phyloP scores from a whole-genome alignment of 768 basidiomycete species.

The Suillus decipiens region DNA sequence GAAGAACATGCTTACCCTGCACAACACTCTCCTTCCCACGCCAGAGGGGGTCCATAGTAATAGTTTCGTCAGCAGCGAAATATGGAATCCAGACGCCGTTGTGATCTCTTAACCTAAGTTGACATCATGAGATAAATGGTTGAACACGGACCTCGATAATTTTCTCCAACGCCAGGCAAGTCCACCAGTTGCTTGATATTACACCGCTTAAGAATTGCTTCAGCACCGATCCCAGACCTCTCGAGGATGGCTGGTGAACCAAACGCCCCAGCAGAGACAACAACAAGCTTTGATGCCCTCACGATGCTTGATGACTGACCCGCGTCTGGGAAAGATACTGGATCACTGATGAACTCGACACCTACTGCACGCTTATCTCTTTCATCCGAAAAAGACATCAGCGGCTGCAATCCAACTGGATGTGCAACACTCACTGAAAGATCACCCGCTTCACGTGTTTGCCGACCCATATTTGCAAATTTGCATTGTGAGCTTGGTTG shows the following conservation, averaged over 20 bases:
- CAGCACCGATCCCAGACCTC: slow-evolving; percentile 47
- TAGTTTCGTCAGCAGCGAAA: slow-evolving; percentile 41
- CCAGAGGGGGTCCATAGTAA: slow-evolving; percentile 50
- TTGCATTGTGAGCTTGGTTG: slow-evolving; percentile 29
- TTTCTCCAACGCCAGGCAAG: slow-evolving; percentile 45
- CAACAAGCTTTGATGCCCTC: slow-evolving; percentile 36
- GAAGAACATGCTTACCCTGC: slow-evolving; percentile 36
- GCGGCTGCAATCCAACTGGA: background rate
- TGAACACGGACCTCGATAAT: slow-evolving; percentile 36
- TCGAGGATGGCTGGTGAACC: slow-evolving; percentile 55
- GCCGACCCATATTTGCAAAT: slow-evolving; percentile 34
- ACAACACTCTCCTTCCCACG: slow-evolving; percentile 38
- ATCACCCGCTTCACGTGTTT: slow-evolving; percentile 36
- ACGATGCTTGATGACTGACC: slow-evolving; percentile 17
- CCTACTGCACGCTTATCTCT: slow-evolving; percentile 41
- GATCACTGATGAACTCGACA: slow-evolving; percentile 37
- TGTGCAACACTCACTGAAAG: slow-evolving; percentile 32
- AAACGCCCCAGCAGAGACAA: slow-evolving; percentile 42
- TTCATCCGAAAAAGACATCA: background rate
- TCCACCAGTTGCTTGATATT: slow-evolving; percentile 36
- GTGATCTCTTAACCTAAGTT: slow-evolving; percentile 27
- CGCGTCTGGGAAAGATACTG: slow-evolving; percentile 21
- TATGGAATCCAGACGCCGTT: slow-evolving; percentile 31
- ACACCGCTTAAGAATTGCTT: slow-evolving; percentile 27
- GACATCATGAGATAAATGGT: too few relatives aligned